Base-by-base conservation (phyloP, 2,329 filamentous ascomycete species). In the Clarireedia hainanense region DNA sequence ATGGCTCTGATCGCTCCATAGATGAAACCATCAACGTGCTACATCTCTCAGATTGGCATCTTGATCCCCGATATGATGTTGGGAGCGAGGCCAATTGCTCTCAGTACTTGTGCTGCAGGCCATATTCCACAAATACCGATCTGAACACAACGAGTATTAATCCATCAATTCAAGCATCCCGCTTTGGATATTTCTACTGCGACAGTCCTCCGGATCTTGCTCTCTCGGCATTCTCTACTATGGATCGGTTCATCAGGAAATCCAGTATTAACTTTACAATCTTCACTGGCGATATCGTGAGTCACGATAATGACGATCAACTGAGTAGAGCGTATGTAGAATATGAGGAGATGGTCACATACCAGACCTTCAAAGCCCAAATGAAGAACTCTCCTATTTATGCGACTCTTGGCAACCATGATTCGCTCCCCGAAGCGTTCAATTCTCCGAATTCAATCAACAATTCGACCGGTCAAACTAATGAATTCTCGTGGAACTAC, bases 231-330 rank as follows among this genome's bases (percentile, higher is more conserved):
- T 55, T 57, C 24, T 57, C 56, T 15, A 55, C 56, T 2, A 55
- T 55, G 56, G 56, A 57, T 26, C 45, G 55, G 26, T 54, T 57
- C 24, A 47, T 55, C 15, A 54, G 50, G n/a, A 50, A 52, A 17
- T 46, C 51, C 17, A 40, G 14, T 17, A 43, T 68, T 23, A 57
- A 58, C n/a, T 68, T 68, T 43, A 59, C 63, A 14, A 66, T 68
- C 10, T 68, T 66, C 51, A 68, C 66, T 17, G 67, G 67, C 34
- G 67, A 69, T 55, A 63, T 69, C 17, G 67, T 69, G 17, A 64
- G 61, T 50, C 67, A 69, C 37, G 67, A 60, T 17, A 50, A 52
- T 12, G 46, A 65, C 26, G 65, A 68, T 42, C 51, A 63, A 40
- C 51, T 68, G 6, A 65, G 62, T 15, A 56, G 51, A 45, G 65